A percentile compares a stretch with the other conserved stretches of the same genome.
Evolutionary conservation across 306 rosid genomes (phyloP).

Genomic region (Cicer arietinum): DNA sequence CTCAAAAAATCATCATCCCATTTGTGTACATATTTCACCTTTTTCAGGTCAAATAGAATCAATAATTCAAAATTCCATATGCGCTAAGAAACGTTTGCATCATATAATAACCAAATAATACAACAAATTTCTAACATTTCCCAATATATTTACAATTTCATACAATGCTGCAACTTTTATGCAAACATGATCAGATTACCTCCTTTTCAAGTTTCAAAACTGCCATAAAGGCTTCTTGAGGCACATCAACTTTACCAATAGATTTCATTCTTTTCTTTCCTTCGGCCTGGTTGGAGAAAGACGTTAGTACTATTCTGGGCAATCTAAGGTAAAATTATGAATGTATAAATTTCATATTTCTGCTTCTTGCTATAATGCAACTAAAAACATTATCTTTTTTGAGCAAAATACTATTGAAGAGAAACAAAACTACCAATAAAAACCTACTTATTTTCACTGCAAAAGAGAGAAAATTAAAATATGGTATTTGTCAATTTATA

Average conservation of each 20-base stretch:
- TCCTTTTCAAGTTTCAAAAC: slow-evolving; percentile 96
- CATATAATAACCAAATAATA: slow-evolving; percentile 37
- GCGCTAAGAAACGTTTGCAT: slow-evolving; percentile 20
- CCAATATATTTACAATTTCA: slow-evolving; percentile 44
- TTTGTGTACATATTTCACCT: slow-evolving; percentile 1
- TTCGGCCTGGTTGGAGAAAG: slow-evolving; percentile 65
- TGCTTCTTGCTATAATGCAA: slow-evolving; percentile 14
- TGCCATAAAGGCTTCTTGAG: slow-evolving; percentile 98
- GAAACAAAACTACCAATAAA: slow-evolving; percentile 24
- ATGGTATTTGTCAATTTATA: not conserved
- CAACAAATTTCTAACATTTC: slow-evolving; percentile 32
- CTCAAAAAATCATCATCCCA: not conserved
- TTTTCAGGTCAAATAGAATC: not conserved
- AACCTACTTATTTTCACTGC: not conserved
- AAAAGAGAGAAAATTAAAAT: slow-evolving; percentile 13
- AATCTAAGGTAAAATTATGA: slow-evolving; percentile 29
- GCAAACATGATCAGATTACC: slow-evolving; percentile 59
- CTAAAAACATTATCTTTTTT: slow-evolving; percentile 14
- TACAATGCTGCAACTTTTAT: slow-evolving; percentile 40
- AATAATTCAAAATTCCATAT: slow-evolving; percentile 29
- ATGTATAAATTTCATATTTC: slow-evolving; percentile 11
- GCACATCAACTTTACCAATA: slow-evolving; percentile 90
- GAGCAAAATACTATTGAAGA: slow-evolving; percentile 8
- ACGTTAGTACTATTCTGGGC: slow-evolving; percentile 13
- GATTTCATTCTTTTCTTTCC: slow-evolving; percentile 98